phyloP scores from a whole-genome alignment of 139 green algal genomes.

The Auxenochlorella pyrenoidosa region DNA sequence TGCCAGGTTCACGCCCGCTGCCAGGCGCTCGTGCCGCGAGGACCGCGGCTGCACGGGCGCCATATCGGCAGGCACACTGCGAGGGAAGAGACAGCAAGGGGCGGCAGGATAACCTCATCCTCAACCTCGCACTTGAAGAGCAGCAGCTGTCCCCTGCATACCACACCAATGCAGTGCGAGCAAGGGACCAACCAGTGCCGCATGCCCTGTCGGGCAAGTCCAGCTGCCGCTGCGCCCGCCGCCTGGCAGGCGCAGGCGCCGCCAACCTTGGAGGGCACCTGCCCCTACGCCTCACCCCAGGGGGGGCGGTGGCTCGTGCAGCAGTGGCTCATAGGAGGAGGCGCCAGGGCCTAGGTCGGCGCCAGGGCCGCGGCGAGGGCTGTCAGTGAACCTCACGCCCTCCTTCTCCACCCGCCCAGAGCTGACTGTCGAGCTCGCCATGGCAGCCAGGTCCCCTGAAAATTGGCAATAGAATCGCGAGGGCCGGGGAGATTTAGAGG shows the following conservation, averaged over 20 bases:
- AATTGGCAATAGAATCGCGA: neutral
- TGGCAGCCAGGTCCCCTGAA: neutral
- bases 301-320: neutral
- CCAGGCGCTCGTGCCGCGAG: constrained; percentile 7
- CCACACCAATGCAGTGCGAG: no score
- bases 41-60: neutral
- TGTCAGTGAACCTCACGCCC: neutral
- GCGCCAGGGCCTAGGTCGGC: neutral
- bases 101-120: neutral
- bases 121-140: no score
- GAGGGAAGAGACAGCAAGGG: neutral
- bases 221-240: neutral
- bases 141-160: no score
- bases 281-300: neutral
- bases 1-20: constrained; percentile 21
- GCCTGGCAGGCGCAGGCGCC: neutral
- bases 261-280: neutral
- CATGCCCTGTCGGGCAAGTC: neutral
- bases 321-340: neutral
- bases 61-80: neutral
- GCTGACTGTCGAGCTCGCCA: constrained; percentile 11
- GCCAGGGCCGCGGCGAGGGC: neutral
- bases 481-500: neutral
- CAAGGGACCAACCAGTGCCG: no score
- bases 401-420: neutral